Percentiles rank a stretch among this genome's conserved stretches.
Conservation (phyloP, 768 basidiomycete genomes). For the Lentinus brumalis region DNA sequence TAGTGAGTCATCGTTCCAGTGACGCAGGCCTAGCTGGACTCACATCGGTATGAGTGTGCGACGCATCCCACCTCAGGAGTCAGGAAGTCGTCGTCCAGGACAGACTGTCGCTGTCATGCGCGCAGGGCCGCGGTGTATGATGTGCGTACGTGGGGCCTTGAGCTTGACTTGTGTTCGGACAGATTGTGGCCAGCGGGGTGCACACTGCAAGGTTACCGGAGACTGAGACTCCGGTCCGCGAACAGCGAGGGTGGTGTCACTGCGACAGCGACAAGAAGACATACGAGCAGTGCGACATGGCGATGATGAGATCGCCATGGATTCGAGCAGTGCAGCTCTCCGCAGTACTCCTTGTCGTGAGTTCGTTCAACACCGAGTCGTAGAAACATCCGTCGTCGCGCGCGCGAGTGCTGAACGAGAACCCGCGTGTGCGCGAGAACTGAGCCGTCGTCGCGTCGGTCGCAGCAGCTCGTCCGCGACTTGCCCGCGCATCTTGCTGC, state of each 20-base stretch:
- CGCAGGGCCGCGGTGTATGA: too few relatives aligned
- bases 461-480: neutral
- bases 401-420: neutral
- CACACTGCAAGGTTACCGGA: neutral
- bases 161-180: too few relatives aligned
- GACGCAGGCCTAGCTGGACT: too few relatives aligned
- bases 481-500: neutral
- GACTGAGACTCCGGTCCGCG: too few relatives aligned
- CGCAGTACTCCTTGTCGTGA: neutral
- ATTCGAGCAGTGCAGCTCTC: neutral
- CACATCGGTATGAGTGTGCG: too few relatives aligned
- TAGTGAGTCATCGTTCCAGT: too few relatives aligned
- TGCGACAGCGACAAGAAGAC: neutral
- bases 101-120: too few relatives aligned
- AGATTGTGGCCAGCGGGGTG: neutral
- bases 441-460: neutral
- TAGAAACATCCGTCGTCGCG: neutral
- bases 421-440: neutral
- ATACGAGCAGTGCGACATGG: neutral
- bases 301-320: conserved; percentile 6
- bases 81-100: too few relatives aligned
- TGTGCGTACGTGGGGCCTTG: too few relatives aligned
- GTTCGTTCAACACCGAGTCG: neutral
- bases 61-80: neutral
- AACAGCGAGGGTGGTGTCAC: neutral